Percentiles rank a stretch among this genome's conserved stretches.
Conservation (phyloP, 805 yeast genomes). For the Candida dajiaensis region DNA sequence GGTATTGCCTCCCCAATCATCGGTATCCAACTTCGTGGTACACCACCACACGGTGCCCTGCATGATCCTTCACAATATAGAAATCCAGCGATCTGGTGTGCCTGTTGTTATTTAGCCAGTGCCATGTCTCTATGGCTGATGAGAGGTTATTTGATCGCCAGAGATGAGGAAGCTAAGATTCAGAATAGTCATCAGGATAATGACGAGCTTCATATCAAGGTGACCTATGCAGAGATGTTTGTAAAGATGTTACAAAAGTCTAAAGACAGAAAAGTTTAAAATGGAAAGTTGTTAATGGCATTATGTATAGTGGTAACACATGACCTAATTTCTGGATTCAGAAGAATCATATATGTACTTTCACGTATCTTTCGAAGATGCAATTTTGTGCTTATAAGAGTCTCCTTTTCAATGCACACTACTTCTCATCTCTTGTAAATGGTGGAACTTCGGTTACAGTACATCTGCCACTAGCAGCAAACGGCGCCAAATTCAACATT, state of each 20-base stretch:
- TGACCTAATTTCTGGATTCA: neutral
- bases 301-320: neutral
- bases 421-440: no score
- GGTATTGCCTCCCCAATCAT: conserved; percentile 42
- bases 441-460: no score
- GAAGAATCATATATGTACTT: no score
- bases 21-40: conserved; percentile 43
- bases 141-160: conserved; percentile 49
- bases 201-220: conserved; percentile 14
- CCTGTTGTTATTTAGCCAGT: conserved; percentile 44
- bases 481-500: no score
- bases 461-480: no score
- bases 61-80: conserved; percentile 40
- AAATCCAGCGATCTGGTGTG: conserved; percentile 55
- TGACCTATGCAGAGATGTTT: conserved; percentile 3
- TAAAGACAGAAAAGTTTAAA: neutral
- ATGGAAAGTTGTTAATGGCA: neutral
- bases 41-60: conserved; percentile 9
- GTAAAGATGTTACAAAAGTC: conserved; percentile 3
- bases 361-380: no score
- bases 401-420: no score
- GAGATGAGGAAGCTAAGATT: conserved; percentile 32
- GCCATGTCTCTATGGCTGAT: conserved; percentile 35
- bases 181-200: conserved; percentile 21
- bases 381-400: no score